phyloP scores from a whole-genome alignment of 345 rosid genomes.

The Hibiscus syriacus region DNA sequence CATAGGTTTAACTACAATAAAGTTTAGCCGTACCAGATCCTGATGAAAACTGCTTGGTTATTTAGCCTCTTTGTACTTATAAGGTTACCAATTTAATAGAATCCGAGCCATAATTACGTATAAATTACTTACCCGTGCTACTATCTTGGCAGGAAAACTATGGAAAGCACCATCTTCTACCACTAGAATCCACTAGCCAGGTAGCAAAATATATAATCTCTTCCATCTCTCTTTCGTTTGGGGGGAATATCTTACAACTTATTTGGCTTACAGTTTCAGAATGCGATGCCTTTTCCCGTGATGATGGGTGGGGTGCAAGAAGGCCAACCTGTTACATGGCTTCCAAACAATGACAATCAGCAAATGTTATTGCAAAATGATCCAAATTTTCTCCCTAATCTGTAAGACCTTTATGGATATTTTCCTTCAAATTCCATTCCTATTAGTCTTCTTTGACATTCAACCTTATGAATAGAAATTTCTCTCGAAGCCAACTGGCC shows the following conservation, averaged over 20 bases:
- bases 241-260: constrained; percentile 11
- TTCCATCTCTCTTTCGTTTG: neutral
- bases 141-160: constrained; percentile 47
- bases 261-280: constrained; percentile 42
- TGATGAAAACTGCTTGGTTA: neutral
- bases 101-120: neutral
- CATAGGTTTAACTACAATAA: neutral
- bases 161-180: constrained; percentile 48
- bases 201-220: constrained; percentile 24
- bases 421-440: neutral
- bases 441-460: neutral
- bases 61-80: neutral
- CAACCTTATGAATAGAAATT: neutral
- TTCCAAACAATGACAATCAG: constrained; percentile 52
- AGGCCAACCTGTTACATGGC: constrained; percentile 60
- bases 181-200: constrained; percentile 55
- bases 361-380: constrained; percentile 50
- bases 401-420: constrained; percentile 27
- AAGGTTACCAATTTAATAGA: neutral
- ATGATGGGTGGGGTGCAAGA: constrained; percentile 60
- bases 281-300: constrained; percentile 42
- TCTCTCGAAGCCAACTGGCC: neutral
- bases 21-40: neutral
- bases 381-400: constrained; percentile 43
- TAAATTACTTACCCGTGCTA: neutral